A percentile compares a stretch with the other conserved stretches of the same genome.
These are phyloP conservation scores for Hibiscus tridactylites DNA, from an alignment of 345 rosid species.

Conservation along the genomic window DNA sequence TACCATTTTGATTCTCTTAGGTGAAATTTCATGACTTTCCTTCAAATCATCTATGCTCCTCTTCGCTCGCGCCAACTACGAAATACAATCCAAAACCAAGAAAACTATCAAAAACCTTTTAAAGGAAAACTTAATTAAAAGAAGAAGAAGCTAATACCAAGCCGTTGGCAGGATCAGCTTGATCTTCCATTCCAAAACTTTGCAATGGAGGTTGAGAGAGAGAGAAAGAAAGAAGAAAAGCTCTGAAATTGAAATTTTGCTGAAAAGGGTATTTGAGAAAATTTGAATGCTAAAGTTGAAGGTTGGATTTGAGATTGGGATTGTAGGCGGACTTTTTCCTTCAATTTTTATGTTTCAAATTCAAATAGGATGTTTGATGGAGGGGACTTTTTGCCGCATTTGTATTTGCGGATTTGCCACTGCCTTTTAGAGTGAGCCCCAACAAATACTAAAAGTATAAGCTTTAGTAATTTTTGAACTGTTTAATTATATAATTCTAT, in stretches of 20 bases:
- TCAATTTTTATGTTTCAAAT: too few species aligned
- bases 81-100: not conserved
- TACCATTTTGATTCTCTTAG: slow-evolving; percentile 26
- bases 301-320: too few species aligned
- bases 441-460: too few species aligned
- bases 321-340: too few species aligned
- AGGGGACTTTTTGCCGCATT: too few species aligned
- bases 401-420: too few species aligned
- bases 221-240: not conserved
- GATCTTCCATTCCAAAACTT: slow-evolving; percentile 33
- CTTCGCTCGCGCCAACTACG: slow-evolving; percentile 30
- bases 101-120: not conserved
- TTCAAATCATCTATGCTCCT: slow-evolving; percentile 23
- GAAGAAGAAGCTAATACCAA: slow-evolving; percentile 15
- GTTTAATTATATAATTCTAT: too few species aligned
- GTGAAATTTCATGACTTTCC: slow-evolving; percentile 16
- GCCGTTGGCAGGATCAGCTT: slow-evolving; percentile 16
- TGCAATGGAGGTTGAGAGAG: not conserved
- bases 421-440: too few species aligned
- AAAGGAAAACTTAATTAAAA: not conserved
- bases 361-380: too few species aligned
- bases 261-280: not conserved
- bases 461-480: too few species aligned
- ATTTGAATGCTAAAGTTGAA: not conserved
- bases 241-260: not conserved